Evolutionary conservation across 768 basidiomycete species (phyloP).

Genomic region (Trametes cingulata): DNA sequence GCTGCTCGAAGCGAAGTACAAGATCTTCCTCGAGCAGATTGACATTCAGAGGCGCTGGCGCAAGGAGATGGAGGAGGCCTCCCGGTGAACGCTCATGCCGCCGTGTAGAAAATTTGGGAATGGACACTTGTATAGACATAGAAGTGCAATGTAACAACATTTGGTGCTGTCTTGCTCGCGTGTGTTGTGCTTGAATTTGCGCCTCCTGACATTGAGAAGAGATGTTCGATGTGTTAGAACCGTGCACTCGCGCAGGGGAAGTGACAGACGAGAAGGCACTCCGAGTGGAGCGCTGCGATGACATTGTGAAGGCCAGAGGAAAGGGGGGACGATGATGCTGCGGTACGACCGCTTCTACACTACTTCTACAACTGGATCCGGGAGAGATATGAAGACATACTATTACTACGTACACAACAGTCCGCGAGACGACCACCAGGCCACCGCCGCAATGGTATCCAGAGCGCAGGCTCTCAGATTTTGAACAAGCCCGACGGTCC

Average conservation of each 20-base stretch:
- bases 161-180: neutral
- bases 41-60: slow-evolving; percentile 91
- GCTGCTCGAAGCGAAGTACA: slow-evolving; percentile 89
- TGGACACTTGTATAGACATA: slow-evolving; percentile 12
- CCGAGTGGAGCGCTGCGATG: neutral
- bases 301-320: neutral
- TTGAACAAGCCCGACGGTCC: slow-evolving; percentile 7
- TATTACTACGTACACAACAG: neutral
- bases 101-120: neutral
- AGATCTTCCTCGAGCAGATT: slow-evolving; percentile 86
- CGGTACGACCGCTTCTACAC: neutral
- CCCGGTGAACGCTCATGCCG: neutral
- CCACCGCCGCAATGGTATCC: neutral
- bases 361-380: too few species aligned
- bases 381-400: too few species aligned
- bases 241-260: neutral
- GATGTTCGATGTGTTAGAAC: neutral
- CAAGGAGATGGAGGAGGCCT: slow-evolving; percentile 67
- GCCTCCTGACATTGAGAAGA: neutral
- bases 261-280: slow-evolving; percentile 3
- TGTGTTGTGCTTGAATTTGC: neutral
- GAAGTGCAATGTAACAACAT: neutral
- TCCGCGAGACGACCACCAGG: neutral
- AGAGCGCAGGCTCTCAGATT: neutral
- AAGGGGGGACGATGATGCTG: neutral